Conservation (phyloP, 2,329 filamentous ascomycete species). For the Hypoxylon sp. region DNA sequence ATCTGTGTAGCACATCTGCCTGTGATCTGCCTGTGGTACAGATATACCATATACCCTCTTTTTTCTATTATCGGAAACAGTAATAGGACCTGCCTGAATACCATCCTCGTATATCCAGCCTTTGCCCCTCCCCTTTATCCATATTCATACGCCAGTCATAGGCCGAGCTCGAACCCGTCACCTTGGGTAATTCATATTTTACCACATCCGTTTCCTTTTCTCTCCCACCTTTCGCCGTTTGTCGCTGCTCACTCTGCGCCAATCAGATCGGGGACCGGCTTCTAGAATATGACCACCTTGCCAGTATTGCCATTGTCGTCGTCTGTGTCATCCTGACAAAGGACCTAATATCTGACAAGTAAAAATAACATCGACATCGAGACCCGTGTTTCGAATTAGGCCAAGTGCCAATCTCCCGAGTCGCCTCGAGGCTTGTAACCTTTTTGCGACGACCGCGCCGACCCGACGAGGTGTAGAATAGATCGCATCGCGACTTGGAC, state of each 20-base stretch:
- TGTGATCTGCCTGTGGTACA: no score
- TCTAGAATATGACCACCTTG: slow-evolving; percentile 24
- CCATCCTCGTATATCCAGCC: slow-evolving; percentile 15
- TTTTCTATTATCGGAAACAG: slow-evolving; percentile 25
- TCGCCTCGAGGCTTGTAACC: not conserved
- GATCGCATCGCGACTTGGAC: not conserved
- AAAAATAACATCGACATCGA: not conserved
- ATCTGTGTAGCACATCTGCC: no score
- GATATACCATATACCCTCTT: no score
- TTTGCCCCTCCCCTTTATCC: slow-evolving; percentile 28
- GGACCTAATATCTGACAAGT: not conserved
- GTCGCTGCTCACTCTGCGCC: not conserved
- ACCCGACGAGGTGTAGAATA: slow-evolving; percentile 7
- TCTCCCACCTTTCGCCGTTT: not conserved
- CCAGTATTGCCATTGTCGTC: slow-evolving; percentile 10
- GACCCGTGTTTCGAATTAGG: not conserved
- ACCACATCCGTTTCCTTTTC: slow-evolving; percentile 7
- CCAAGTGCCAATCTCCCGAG: not conserved
- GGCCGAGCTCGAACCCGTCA: no score
- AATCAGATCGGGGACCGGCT: not conserved
- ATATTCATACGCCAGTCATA: no score
- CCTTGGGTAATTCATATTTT: no score
- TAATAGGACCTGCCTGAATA: slow-evolving; percentile 27
- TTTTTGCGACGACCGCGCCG: not conserved
- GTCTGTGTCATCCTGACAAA: slow-evolving; percentile 10